A percentile compares a stretch with the other conserved stretches of the same genome.
Conservation (phyloP, 1,284 basidiomycete species). For the Gomphus sp. region DNA sequence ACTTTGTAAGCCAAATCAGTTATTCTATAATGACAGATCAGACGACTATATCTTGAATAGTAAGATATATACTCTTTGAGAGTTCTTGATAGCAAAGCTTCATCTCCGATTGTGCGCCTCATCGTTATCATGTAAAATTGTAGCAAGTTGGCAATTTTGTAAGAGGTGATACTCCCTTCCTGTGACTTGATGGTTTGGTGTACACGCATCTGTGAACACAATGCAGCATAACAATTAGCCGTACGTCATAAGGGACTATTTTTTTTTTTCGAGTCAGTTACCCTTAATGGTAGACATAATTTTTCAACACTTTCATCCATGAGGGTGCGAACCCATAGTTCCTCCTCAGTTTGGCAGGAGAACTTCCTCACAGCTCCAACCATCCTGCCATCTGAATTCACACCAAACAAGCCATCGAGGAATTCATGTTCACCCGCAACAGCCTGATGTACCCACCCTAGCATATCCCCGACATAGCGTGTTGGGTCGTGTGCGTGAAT, state of each 20-base stretch:
- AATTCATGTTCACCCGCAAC: constrained; percentile 94
- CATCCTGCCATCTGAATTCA: constrained; percentile 59
- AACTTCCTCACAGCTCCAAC: constrained; percentile 65
- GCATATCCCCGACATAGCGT: constrained; percentile 96
- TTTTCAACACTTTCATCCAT: constrained; percentile 82
- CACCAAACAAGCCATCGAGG: constrained; percentile 74
- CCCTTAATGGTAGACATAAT: constrained; percentile 80
- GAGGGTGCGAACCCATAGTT: constrained; percentile 72
- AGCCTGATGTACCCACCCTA: constrained; percentile 96
- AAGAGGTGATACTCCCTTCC: constrained; percentile 85
- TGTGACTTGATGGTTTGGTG: constrained; percentile 89
- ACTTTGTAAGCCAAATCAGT: constrained; percentile 72
- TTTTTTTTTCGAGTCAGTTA: constrained; percentile 19
- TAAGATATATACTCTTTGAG: constrained; percentile 63
- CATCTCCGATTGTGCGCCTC: constrained; percentile 80
- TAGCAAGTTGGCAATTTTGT: constrained; percentile 88
- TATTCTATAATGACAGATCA: constrained; percentile 39
- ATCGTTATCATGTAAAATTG: constrained; percentile 93
- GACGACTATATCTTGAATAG: not conserved
- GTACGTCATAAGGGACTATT: not conserved
- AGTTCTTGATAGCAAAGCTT: constrained; percentile 69
- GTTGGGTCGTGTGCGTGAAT: constrained; percentile 95
- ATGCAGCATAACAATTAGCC: not conserved
- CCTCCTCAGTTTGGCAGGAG: constrained; percentile 45
- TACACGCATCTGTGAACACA: constrained; percentile 58